Evolutionary conservation across 2,329 filamentous ascomycete species (phyloP).

Genomic region (Pyrenochaeta sp.): DNA sequence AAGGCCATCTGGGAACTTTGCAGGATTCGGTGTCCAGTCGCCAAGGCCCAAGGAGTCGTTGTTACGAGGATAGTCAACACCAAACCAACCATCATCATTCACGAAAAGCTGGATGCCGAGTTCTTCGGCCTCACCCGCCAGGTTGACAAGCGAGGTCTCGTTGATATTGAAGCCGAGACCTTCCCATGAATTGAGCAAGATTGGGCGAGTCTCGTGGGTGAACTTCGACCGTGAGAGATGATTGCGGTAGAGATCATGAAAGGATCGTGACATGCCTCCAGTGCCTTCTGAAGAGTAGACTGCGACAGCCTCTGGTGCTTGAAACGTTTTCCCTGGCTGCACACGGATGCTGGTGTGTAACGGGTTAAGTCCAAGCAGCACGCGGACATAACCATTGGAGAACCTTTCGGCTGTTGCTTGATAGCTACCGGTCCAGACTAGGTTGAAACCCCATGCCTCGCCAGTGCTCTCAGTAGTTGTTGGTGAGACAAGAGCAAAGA

Average conservation of each 20-base stretch:
- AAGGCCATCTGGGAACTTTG: constrained; percentile 67
- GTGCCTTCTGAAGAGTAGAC: constrained; percentile 68
- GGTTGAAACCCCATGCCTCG: constrained; percentile 70
- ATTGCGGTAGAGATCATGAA: constrained; percentile 69
- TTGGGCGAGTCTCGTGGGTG: constrained; percentile 61
- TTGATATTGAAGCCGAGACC: constrained; percentile 68
- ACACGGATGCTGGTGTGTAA: constrained; percentile 68
- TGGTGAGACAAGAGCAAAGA: constrained; percentile 65
- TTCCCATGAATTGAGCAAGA: constrained; percentile 73
- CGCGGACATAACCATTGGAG: constrained; percentile 68
- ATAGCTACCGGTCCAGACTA: constrained; percentile 72
- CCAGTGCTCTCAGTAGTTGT: constrained; percentile 68
- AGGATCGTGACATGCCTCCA: constrained; percentile 68
- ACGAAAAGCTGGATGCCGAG: constrained; percentile 71
- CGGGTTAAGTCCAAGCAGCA: constrained; percentile 68
- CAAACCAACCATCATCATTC: constrained; percentile 74
- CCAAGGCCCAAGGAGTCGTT: constrained; percentile 68
- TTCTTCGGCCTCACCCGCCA: constrained; percentile 65
- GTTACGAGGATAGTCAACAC: constrained; percentile 66
- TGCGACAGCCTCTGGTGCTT: constrained; percentile 69
- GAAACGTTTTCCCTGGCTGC: constrained; percentile 64
- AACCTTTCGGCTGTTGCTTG: constrained; percentile 68
- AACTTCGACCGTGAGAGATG: constrained; percentile 68
- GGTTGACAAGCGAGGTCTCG: constrained; percentile 61
- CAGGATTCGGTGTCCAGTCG: constrained; percentile 69